Evolutionary conservation across 495 filamentous ascomycete species (phyloP).

Genomic region (Hyaloscypha variabilis): DNA sequence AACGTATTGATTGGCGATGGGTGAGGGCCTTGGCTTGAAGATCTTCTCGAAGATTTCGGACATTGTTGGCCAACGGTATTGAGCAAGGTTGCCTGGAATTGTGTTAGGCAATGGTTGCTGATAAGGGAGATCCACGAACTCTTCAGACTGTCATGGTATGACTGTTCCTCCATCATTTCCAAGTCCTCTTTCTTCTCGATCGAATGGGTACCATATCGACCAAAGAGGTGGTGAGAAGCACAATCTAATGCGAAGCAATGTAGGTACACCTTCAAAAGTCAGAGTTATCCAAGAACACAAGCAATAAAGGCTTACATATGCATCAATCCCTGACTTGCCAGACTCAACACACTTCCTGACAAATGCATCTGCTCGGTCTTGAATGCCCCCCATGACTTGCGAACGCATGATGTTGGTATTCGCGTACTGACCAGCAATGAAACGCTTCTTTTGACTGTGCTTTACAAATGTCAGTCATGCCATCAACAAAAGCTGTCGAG

Average conservation of each 20-base stretch:
- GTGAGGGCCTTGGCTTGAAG: constrained; percentile 20
- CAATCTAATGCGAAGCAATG: constrained; percentile 71
- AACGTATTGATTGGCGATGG: constrained; percentile 24
- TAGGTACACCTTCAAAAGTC: constrained; percentile 33
- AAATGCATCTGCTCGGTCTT: constrained; percentile 54
- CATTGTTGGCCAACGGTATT: constrained; percentile 23
- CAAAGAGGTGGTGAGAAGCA: constrained; percentile 66
- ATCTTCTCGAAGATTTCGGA: constrained; percentile 17
- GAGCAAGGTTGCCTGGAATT: constrained; percentile 21
- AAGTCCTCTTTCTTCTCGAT: constrained; percentile 51
- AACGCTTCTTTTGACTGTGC: constrained; percentile 52
- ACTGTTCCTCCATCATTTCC: constrained; percentile 65
- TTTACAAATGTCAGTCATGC: constrained; percentile 7
- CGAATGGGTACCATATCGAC: constrained; percentile 60
- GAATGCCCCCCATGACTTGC: constrained; percentile 53
- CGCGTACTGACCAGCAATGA: constrained; percentile 66
- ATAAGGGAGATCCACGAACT: constrained; percentile 40
- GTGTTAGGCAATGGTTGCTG: background rate
- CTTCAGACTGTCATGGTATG: constrained; percentile 65
- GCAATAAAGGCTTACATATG: constrained; percentile 51
- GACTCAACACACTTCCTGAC: constrained; percentile 49
- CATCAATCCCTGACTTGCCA: constrained; percentile 48
- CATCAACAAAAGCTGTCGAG: background rate
- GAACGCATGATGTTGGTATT: constrained; percentile 64
- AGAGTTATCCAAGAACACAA: constrained; percentile 14